These are phyloP conservation scores for Populus trichocarpa DNA, from an alignment of 441 rosid species.

Conservation along the genomic window DNA sequence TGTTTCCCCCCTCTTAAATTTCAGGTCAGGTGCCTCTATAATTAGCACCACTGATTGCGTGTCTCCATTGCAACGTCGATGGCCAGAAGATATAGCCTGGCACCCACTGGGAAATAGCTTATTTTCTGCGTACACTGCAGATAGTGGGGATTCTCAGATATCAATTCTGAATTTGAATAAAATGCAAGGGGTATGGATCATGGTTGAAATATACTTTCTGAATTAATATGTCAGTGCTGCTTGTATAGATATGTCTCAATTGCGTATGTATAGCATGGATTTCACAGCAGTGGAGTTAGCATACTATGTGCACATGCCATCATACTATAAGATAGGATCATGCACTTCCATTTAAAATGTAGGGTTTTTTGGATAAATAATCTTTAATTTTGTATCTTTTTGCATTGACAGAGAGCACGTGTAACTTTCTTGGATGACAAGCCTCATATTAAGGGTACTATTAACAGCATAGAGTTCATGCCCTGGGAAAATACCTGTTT, in stretches of 20 bases:
- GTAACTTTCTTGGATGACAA: constrained; percentile 65
- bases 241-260: not conserved
- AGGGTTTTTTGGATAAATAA: not conserved
- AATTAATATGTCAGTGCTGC: not conserved
- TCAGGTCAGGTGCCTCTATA: constrained; percentile 72
- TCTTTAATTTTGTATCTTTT: constrained; percentile 8
- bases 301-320: not conserved
- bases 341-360: not conserved
- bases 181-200: constrained; percentile 54
- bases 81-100: constrained; percentile 97
- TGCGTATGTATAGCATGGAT: not conserved
- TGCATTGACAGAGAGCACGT: constrained; percentile 52
- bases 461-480: constrained; percentile 74
- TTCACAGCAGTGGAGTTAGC: not conserved
- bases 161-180: constrained; percentile 65
- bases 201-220: constrained; percentile 9
- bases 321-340: not conserved
- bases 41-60: constrained; percentile 63
- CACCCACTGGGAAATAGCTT: constrained; percentile 78
- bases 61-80: constrained; percentile 68
- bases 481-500: constrained; percentile 77
- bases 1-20: constrained; percentile 16
- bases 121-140: constrained; percentile 63
- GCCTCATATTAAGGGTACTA: constrained; percentile 86
- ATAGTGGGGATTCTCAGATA: constrained; percentile 81